Evolutionary conservation across 2,329 filamentous ascomycete species (phyloP).

Genomic region (Ophiostoma sp.): DNA sequence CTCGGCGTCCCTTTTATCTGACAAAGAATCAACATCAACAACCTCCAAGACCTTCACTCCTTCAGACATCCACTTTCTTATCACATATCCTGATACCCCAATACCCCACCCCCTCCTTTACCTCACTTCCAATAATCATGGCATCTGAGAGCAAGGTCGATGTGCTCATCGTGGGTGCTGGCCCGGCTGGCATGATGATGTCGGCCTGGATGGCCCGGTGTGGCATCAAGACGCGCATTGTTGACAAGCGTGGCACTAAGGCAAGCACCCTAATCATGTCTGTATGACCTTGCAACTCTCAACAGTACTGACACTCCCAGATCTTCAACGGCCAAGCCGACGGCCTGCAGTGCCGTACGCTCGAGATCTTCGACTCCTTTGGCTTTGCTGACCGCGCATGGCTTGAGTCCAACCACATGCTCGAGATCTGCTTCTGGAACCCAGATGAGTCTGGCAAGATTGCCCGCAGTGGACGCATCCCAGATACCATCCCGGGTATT

Average conservation of each 20-base stretch:
- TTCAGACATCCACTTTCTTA: background rate
- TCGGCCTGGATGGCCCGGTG: constrained; percentile 45
- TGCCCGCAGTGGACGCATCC: constrained; percentile 58
- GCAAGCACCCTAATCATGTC: constrained; percentile 19
- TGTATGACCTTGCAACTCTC: too few species aligned
- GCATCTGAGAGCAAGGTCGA: constrained; percentile 23
- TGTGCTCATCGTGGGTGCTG: constrained; percentile 32
- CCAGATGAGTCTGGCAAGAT: constrained; percentile 58
- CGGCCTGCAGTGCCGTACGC: constrained; percentile 60
- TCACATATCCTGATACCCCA: background rate
- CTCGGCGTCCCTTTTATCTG: constrained; percentile 3
- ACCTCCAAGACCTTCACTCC: background rate
- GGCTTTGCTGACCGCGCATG: constrained; percentile 64
- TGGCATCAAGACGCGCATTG: constrained; percentile 43
- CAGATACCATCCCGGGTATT: constrained; percentile 63
- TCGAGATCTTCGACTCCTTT: constrained; percentile 72
- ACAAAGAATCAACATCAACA: background rate
- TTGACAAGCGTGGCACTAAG: constrained; percentile 44
- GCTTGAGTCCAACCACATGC: constrained; percentile 67
- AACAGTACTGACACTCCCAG: constrained; percentile 25
- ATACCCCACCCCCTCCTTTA: background rate
- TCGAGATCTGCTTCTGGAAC: constrained; percentile 66
- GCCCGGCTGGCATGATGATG: constrained; percentile 44
- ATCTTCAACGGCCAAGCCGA: constrained; percentile 49
- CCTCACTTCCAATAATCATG: background rate